Conservation (phyloP, 768 basidiomycete genomes). For the Boletus fagicola region DNA sequence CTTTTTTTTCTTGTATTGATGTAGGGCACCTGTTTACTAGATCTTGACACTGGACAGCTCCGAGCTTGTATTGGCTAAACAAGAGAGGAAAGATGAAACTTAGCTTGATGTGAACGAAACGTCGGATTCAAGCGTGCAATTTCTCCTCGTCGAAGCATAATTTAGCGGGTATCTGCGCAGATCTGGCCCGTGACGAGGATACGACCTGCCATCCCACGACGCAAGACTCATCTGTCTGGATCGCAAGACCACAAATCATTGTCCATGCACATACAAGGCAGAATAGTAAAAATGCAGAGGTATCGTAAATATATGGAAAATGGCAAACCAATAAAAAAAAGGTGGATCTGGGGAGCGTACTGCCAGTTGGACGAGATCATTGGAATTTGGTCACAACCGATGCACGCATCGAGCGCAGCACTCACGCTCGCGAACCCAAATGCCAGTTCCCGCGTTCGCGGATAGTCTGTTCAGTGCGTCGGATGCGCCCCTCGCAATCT, state of each 20-base stretch:
- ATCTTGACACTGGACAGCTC: too few relatives aligned
- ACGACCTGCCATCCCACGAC: not conserved
- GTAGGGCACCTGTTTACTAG: too few relatives aligned
- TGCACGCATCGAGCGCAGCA: not conserved
- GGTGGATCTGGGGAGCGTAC: too few relatives aligned
- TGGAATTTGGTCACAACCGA: not conserved
- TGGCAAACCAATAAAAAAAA: too few relatives aligned
- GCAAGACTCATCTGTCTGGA: too few relatives aligned
- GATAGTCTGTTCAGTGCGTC: not conserved
- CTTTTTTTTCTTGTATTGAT: too few relatives aligned
- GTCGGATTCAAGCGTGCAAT: too few relatives aligned
- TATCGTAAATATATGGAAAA: not conserved
- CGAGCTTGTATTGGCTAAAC: too few relatives aligned
- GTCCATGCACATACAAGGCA: not conserved
- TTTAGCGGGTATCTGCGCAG: not conserved
- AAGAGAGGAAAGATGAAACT: too few relatives aligned
- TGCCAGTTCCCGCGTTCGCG: too few relatives aligned
- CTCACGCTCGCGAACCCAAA: not conserved
- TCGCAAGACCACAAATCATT: not conserved
- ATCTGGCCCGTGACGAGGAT: not conserved
- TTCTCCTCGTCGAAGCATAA: too few relatives aligned
- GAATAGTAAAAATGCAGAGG: not conserved
- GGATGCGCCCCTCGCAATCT: conserved; percentile 69
- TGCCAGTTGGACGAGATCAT: not conserved
- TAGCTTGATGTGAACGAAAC: too few relatives aligned